A percentile compares a stretch with the other conserved stretches of the same genome.
These are phyloP conservation scores for Dothideomycetes sp. DNA, from an alignment of 2,329 filamentous ascomycete species.

Conservation along the genomic window DNA sequence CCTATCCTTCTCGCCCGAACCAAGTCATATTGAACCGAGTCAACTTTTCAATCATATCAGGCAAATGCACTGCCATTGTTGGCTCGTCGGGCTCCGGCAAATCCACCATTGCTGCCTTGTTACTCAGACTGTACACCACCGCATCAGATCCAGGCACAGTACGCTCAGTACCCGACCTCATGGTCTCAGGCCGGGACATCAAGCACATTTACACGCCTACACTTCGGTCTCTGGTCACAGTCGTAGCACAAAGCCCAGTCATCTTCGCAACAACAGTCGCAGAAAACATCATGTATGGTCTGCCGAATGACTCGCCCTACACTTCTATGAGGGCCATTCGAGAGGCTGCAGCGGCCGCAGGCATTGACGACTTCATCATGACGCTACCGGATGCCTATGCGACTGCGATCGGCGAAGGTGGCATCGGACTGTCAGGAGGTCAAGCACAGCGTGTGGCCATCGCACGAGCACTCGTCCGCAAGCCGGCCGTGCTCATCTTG, in stretches of 20 bases:
- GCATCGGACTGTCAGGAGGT: conserved; percentile 63
- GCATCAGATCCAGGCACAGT: conserved; percentile 44
- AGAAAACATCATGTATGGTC: conserved; percentile 74
- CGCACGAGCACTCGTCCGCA: conserved; percentile 62
- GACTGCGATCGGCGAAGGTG: conserved; percentile 68
- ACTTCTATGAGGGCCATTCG: conserved; percentile 34
- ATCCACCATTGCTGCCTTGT: conserved; percentile 65
- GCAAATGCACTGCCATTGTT: conserved; percentile 65
- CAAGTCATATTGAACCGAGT: conserved; percentile 49
- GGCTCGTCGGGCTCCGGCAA: conserved; percentile 86
- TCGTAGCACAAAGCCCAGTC: conserved; percentile 60
- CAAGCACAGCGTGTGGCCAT: conserved; percentile 76
- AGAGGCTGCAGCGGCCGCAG: conserved; percentile 43
- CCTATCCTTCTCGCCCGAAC: conserved; percentile 51
- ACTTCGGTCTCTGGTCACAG: conserved; percentile 51
- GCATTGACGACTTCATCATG: conserved; percentile 65
- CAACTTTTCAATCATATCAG: conserved; percentile 51
- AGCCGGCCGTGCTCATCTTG: conserved; percentile 62
- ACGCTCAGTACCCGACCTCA: conserved; percentile 43
- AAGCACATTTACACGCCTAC: conserved; percentile 46
- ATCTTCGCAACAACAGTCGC: conserved; percentile 69
- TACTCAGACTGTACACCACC: conserved; percentile 58
- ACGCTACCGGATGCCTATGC: conserved; percentile 61
- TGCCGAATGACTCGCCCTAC: conserved; percentile 44
- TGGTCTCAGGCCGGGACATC: conserved; percentile 49